phyloP scores from a whole-genome alignment of 495 filamentous ascomycete species.

The Chaetomium tenue region DNA sequence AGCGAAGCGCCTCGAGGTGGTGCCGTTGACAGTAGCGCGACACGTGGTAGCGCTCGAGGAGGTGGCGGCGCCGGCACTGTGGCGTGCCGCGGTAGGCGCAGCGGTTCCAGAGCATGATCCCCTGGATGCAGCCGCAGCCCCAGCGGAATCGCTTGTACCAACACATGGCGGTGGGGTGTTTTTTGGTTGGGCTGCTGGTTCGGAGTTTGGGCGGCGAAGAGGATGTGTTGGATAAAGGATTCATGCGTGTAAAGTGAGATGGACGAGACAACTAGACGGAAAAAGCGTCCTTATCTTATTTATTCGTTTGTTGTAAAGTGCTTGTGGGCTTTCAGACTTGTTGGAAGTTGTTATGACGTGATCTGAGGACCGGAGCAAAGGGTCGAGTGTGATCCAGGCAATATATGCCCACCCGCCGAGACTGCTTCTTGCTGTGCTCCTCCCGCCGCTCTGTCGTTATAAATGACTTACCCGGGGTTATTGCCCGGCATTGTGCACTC shows the following conservation, averaged over 20 bases:
- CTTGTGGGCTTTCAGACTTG: background rate
- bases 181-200: background rate
- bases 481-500: background rate
- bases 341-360: background rate
- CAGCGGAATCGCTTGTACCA: conserved; percentile 12
- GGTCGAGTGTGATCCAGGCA: background rate
- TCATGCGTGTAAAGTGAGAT: too few relatives aligned
- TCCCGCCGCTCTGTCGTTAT: background rate
- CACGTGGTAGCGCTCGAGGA: conserved; percentile 7
- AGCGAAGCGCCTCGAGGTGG: background rate
- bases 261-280: too few relatives aligned
- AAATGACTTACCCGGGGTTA: background rate
- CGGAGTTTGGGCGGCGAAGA: too few relatives aligned
- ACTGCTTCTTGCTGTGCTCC: background rate
- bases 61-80: conserved; percentile 8
- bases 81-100: background rate
- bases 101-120: background rate
- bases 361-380: background rate
- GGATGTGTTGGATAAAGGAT: too few relatives aligned
- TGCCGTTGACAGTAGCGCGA: background rate
- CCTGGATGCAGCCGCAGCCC: conserved; percentile 5
- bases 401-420: background rate
- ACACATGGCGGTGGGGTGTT: conserved; percentile 3
- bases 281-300: background rate
- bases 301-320: background rate